A percentile compares a stretch with the other conserved stretches of the same genome.
phyloP scores from a whole-genome alignment of 2,329 filamentous ascomycete genomes.

The Aspergillus fructus region DNA sequence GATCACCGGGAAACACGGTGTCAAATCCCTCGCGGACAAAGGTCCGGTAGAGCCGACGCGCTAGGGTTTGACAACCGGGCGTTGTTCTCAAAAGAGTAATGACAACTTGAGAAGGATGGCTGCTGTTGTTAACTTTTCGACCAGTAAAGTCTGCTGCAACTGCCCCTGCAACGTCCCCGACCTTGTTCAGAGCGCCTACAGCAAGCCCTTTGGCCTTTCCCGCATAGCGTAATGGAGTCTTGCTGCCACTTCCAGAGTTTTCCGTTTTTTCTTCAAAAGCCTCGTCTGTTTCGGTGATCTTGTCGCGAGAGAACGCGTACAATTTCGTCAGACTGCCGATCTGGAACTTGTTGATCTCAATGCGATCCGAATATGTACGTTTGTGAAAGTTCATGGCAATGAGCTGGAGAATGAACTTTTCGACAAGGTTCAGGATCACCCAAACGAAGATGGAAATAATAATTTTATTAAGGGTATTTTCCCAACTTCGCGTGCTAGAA shows the following conservation, averaged over 20 bases:
- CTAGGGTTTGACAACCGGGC: conserved; percentile 75
- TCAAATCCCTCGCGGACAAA: conserved; percentile 74
- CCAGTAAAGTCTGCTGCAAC: conserved; percentile 93
- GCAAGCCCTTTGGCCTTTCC: conserved; percentile 71
- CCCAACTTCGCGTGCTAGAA: conserved; percentile 63
- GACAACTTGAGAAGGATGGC: conserved; percentile 81
- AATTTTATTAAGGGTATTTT: conserved; percentile 77
- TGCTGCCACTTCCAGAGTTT: conserved; percentile 54
- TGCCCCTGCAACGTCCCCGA: conserved; percentile 80
- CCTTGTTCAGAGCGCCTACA: conserved; percentile 71
- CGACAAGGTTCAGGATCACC: conserved; percentile 74
- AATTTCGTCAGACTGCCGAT: conserved; percentile 68
- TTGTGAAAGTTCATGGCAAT: conserved; percentile 92
- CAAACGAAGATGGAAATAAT: conserved; percentile 82
- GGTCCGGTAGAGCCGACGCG: conserved; percentile 83
- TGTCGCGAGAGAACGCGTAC: conserved; percentile 64
- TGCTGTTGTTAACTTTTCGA: conserved; percentile 63
- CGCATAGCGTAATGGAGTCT: conserved; percentile 73
- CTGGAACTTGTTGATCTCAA: conserved; percentile 89
- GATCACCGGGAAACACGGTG: conserved; percentile 73
- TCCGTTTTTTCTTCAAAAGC: conserved; percentile 66
- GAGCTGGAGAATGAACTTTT: conserved; percentile 93
- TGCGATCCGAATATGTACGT: conserved; percentile 84
- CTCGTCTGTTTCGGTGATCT: conserved; percentile 69
- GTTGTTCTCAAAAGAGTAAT: conserved; percentile 72